These are phyloP conservation scores for Gleditsia sinensis DNA, from an alignment of 306 rosid species.

Conservation along the genomic window DNA sequence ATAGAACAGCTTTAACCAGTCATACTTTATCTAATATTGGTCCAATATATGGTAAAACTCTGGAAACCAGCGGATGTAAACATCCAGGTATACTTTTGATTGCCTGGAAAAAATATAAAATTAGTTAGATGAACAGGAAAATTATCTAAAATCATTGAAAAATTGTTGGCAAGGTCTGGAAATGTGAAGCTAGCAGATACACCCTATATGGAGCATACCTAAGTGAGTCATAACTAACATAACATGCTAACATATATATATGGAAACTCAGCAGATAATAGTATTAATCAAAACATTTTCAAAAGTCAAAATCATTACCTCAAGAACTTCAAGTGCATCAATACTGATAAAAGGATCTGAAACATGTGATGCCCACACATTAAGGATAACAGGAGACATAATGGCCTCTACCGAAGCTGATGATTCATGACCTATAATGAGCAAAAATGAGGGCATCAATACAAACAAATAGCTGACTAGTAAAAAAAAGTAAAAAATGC, in stretches of 20 bases:
- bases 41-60: conserved; percentile 72
- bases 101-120: conserved; percentile 56
- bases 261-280: neutral
- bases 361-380: conserved; percentile 81
- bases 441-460: conserved; percentile 21
- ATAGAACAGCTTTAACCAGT: conserved; percentile 29
- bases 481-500: neutral
- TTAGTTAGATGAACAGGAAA: conserved; percentile 29
- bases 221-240: neutral
- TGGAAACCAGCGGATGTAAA: conserved; percentile 73
- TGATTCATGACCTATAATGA: conserved; percentile 63
- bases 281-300: conserved; percentile 11
- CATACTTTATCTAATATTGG: conserved; percentile 74
- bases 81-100: conserved; percentile 82
- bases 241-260: conserved; percentile 24
- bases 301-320: conserved; percentile 63
- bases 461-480: conserved; percentile 22
- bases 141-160: conserved; percentile 9
- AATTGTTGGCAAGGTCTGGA: neutral
- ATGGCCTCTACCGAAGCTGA: conserved; percentile 63
- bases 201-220: conserved; percentile 10
- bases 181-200: conserved; percentile 24
- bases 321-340: conserved; percentile 92
- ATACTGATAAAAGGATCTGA: conserved; percentile 94
- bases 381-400: conserved; percentile 82